Base-by-base conservation (phyloP, 2,329 filamentous ascomycete genomes). In the Cytospora chrysosperma region DNA sequence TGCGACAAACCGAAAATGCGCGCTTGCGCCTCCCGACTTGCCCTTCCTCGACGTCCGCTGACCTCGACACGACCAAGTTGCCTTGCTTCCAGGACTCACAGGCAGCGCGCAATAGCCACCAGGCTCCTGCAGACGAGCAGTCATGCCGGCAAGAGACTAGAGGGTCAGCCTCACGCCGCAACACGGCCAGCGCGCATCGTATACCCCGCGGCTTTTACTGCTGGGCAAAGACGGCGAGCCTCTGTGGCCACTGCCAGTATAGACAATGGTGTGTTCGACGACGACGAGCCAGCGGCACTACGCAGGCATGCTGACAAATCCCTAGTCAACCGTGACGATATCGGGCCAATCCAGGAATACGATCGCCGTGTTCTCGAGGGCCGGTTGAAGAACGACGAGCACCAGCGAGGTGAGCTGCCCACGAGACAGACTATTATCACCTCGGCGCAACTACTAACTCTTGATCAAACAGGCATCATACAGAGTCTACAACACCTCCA, bases 401-500 rank as follows among this genome's bases (percentile, higher is more conserved):
- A 97, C 76, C 95, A 99, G 76, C 82, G 95, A 82, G 88, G 91
- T 93, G 78, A 69, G 79, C 67, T 56, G 7, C 26, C 19, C 32
- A 43, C 37, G 21, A 27, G 37, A 32, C 19, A 27, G 37, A 32
- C 19, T 34, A 7, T 26, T 28, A 19, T 51, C 37, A 37, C 21
- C 40, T 53, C n/a, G 63, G 49, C 24, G 59, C 58, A 24, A 30
- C 21, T 47, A 40, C 63, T 69, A 63, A 69, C 61, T 60, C 59
- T 21, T 30, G 30, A 62, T 59, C 27, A 40, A 55, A 49, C 66
- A 93, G 92, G 88, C 50, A 94, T 99, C 69, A 93, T 99, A 70
- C 86, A 95, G 73, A 91, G 86, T 71, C 82, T 99, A 7, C 92
- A 99, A 77, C 88, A 93, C 73, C 86, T 99, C 15, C 91, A 97